phyloP scores from a whole-genome alignment of 768 basidiomycete species.

The Lentinula edodes region DNA sequence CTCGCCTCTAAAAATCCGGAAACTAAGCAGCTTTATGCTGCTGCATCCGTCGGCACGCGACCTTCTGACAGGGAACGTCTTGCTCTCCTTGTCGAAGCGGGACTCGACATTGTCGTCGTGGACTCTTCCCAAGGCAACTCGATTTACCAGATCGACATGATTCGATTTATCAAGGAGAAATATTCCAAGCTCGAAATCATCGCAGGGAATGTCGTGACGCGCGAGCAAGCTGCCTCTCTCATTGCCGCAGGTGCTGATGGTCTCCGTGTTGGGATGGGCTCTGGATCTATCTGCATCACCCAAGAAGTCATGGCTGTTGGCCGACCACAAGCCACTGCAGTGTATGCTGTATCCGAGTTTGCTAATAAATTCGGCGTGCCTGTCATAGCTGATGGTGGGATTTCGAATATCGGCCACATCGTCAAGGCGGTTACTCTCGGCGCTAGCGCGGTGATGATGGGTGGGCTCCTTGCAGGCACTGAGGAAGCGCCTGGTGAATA shows the following conservation, averaged over 20 bases:
- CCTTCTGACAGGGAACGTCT: slow-evolving; percentile 84
- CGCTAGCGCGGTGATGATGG: slow-evolving; percentile 99
- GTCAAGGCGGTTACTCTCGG: slow-evolving; percentile 95
- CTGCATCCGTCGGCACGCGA: slow-evolving; percentile 93
- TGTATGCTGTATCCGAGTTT: slow-evolving; percentile 95
- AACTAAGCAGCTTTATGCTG: slow-evolving; percentile 94
- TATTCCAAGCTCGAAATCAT: slow-evolving; percentile 89
- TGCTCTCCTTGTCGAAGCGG: slow-evolving; percentile 82
- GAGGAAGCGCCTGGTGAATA: slow-evolving; percentile 98
- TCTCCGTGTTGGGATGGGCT: slow-evolving; percentile 97
- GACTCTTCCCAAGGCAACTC: slow-evolving; percentile 99
- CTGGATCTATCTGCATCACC: slow-evolving; percentile 98
- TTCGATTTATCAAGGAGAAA: slow-evolving; percentile 84
- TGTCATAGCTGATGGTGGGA: slow-evolving; percentile 94
- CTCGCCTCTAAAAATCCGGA: slow-evolving; percentile 87
- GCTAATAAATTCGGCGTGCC: slow-evolving; percentile 91
- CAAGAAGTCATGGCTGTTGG: slow-evolving; percentile 99
- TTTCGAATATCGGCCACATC: slow-evolving; percentile 93
- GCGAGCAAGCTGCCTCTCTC: slow-evolving; percentile 92
- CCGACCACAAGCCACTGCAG: slow-evolving; percentile 96
- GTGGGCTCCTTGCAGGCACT: slow-evolving; percentile 90
- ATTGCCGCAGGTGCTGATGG: slow-evolving; percentile 94
- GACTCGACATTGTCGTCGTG: slow-evolving; percentile 89
- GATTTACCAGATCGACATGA: slow-evolving; percentile 89
- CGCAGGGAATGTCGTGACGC: slow-evolving; percentile 96